Conservation (phyloP, 805 yeast species). For the Ogataea minuta region DNA sequence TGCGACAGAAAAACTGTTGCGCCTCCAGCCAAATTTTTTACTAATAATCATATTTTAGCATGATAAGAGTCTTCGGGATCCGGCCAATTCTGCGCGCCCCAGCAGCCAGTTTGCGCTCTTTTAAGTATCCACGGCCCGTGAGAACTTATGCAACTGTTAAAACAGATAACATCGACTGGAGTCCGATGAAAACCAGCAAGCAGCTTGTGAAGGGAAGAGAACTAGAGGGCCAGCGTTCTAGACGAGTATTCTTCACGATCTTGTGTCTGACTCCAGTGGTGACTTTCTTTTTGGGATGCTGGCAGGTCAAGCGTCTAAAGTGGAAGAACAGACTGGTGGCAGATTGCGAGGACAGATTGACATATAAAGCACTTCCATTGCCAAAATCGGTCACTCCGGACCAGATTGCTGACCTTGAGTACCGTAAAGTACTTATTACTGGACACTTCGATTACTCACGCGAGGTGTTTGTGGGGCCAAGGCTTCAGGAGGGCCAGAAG, state of each 20-base stretch:
- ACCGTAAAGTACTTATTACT: conserved; percentile 68
- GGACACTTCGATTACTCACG: conserved; percentile 82
- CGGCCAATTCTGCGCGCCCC: conserved; percentile 4
- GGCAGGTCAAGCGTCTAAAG: conserved; percentile 83
- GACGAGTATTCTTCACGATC: conserved; percentile 34
- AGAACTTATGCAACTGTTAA: conserved; percentile 40
- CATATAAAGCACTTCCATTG: conserved; percentile 67
- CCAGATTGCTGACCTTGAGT: conserved; percentile 72
- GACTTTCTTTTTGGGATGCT: conserved; percentile 82
- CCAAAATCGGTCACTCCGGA: conserved; percentile 67
- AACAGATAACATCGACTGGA: conserved; percentile 81
- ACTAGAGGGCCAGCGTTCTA: conserved; percentile 20
- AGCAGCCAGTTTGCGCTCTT: no score
- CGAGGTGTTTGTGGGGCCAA: conserved; percentile 91
- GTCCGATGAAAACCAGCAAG: conserved; percentile 58
- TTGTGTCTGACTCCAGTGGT: conserved; percentile 80
- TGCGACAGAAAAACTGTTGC: no score
- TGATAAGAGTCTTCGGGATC: conserved; percentile 6
- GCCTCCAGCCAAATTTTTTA: no score
- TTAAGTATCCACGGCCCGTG: background rate
- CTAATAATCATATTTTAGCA: background rate
- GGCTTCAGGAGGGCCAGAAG: conserved; percentile 64
- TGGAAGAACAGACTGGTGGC: conserved; percentile 90
- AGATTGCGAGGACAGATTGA: conserved; percentile 75
- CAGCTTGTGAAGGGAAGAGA: conserved; percentile 37